Percentiles rank a stretch among this genome's conserved stretches.
Conservation (phyloP, 768 basidiomycete species). For the Myochromella boudieri region DNA sequence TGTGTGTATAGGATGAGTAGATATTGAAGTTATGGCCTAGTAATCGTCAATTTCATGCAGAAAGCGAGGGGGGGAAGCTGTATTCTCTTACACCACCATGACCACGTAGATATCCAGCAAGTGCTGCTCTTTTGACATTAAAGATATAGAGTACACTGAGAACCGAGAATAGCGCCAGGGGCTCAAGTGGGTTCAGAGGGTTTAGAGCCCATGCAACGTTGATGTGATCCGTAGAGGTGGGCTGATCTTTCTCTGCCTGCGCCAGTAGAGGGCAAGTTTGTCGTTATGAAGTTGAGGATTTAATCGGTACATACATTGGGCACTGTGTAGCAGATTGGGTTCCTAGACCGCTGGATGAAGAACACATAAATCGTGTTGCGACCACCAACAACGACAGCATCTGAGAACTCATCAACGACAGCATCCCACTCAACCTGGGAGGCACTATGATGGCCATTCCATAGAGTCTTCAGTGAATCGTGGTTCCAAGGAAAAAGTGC, state of each 20-base stretch:
- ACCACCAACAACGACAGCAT: conserved; percentile 51
- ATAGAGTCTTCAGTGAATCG: conserved; percentile 38
- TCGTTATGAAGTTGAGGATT: background rate
- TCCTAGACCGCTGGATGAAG: conserved; percentile 30
- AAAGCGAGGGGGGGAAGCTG: conserved; percentile 2
- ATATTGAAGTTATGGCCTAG: conserved; percentile 66
- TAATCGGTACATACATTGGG: conserved; percentile 29
- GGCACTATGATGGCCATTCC: conserved; percentile 29
- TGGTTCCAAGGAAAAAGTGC: conserved; percentile 50
- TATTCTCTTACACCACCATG: conserved; percentile 67
- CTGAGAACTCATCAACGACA: conserved; percentile 48
- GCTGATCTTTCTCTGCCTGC: conserved; percentile 12
- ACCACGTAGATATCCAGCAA: conserved; percentile 56
- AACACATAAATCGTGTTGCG: conserved; percentile 33
- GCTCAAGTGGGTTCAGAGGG: conserved; percentile 43
- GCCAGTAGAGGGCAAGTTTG: conserved; percentile 5
- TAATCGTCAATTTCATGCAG: conserved; percentile 7
- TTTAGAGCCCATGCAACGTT: conserved; percentile 61
- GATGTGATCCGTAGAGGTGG: conserved; percentile 31
- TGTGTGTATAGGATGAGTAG: conserved; percentile 57
- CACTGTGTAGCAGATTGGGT: conserved; percentile 36
- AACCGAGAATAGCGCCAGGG: conserved; percentile 57
- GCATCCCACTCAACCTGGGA: conserved; percentile 41
- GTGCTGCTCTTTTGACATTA: conserved; percentile 37
- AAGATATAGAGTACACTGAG: conserved; percentile 58